These are phyloP conservation scores for Mucor circinelloides DNA, from an alignment of 371 early-diverging fungal species.

Conservation along the genomic window DNA sequence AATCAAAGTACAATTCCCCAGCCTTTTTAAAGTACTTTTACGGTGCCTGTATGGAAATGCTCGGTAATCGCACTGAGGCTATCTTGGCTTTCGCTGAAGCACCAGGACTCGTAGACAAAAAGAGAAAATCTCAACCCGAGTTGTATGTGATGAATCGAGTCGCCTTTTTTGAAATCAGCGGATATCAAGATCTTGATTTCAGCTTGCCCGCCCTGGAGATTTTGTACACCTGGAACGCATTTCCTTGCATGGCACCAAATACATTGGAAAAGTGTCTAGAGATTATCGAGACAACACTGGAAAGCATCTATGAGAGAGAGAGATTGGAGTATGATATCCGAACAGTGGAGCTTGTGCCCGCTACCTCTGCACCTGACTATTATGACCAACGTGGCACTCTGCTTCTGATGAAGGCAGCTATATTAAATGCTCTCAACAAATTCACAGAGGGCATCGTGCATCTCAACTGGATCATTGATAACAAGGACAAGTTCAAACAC, in stretches of 20 bases:
- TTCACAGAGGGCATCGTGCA: slow-evolving; percentile 45
- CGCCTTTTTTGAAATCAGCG: slow-evolving; percentile 55
- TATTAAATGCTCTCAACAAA: slow-evolving; percentile 35
- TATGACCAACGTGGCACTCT: slow-evolving; percentile 50
- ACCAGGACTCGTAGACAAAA: slow-evolving; percentile 50
- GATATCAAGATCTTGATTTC: slow-evolving; percentile 59
- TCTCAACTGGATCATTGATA: slow-evolving; percentile 64
- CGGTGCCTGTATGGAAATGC: slow-evolving; percentile 58
- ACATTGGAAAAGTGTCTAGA: slow-evolving; percentile 40
- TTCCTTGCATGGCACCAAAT: slow-evolving; percentile 53
- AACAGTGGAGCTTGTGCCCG: slow-evolving; percentile 44
- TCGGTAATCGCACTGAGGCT: slow-evolving; percentile 54
- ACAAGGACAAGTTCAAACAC: slow-evolving; percentile 48
- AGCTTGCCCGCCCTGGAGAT: slow-evolving; percentile 62
- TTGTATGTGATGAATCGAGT: slow-evolving; percentile 56
- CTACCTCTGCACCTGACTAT: slow-evolving; percentile 43
- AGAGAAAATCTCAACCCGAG: slow-evolving; percentile 58
- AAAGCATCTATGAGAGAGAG: slow-evolving; percentile 47
- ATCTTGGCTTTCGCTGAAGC: slow-evolving; percentile 54
- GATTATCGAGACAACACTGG: slow-evolving; percentile 46
- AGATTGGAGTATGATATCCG: slow-evolving; percentile 53
- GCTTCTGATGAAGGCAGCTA: slow-evolving; percentile 35
- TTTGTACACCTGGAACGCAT: slow-evolving; percentile 59
- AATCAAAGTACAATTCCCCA: slow-evolving; percentile 53
- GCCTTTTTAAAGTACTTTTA: slow-evolving; percentile 63